Percentiles rank a stretch among this genome's conserved stretches.
phyloP scores from a whole-genome alignment of 345 rosid genomes.

The Acer negundo region DNA sequence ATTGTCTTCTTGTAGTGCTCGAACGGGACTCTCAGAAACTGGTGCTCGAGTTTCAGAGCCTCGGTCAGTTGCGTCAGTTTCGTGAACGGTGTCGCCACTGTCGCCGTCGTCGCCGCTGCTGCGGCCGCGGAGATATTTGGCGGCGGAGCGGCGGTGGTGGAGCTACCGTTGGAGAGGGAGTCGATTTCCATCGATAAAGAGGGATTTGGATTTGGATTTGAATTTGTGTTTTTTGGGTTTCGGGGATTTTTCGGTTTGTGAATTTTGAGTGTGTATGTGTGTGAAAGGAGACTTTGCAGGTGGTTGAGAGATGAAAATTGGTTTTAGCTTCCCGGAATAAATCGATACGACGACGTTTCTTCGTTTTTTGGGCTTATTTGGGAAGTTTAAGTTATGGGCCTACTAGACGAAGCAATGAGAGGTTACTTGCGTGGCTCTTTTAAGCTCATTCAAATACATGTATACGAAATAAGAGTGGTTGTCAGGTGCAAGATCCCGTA shows the following conservation, averaged over 20 bases:
- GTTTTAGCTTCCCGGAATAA: background rate
- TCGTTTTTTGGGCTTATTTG: too few species aligned
- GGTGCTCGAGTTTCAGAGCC: conserved; percentile 89
- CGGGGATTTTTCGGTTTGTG: background rate
- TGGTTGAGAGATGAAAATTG: background rate
- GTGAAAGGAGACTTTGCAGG: background rate
- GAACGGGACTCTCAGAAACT: conserved; percentile 89
- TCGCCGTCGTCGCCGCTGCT: conserved; percentile 25
- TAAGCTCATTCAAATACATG: too few species aligned
- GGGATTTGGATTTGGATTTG: background rate
- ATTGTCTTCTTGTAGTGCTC: conserved; percentile 95
- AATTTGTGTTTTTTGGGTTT: background rate
- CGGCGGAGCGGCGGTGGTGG: conserved; percentile 21
- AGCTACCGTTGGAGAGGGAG: conserved; percentile 45
- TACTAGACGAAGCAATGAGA: too few species aligned
- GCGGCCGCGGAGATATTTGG: conserved; percentile 19
- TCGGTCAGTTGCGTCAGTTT: conserved; percentile 68
- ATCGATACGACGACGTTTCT: background rate
- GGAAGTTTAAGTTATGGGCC: too few species aligned
- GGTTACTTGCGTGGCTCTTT: too few species aligned
- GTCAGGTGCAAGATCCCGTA: too few species aligned
- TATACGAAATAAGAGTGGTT: too few species aligned
- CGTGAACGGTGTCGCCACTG: conserved; percentile 40
- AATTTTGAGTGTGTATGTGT: background rate
- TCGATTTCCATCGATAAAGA: conserved; percentile 47